phyloP scores from a whole-genome alignment of 352 stramenopile genomes.

The Globisporangium okanoganense region DNA sequence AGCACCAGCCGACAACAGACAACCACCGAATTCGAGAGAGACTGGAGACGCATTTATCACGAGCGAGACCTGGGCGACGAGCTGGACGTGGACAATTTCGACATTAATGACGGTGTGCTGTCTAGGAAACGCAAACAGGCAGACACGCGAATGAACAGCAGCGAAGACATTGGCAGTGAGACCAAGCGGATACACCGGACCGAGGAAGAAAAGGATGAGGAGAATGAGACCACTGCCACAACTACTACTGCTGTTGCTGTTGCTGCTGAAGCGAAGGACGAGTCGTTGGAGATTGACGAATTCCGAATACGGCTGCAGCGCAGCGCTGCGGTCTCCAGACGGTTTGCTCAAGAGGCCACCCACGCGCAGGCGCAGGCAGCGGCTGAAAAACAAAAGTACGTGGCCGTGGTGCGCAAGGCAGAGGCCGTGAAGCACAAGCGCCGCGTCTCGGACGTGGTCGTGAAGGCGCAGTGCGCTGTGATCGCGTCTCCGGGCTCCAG shows the following conservation, averaged over 20 bases:
- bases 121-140: constrained; percentile 11
- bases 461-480: constrained; percentile 52
- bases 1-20: constrained; percentile 4
- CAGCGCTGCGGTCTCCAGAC: constrained; percentile 39
- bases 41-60: not conserved
- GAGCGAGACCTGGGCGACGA: constrained; percentile 4
- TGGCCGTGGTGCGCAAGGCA: constrained; percentile 30
- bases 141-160: constrained; percentile 19
- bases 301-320: constrained; percentile 70
- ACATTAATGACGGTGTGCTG: not conserved
- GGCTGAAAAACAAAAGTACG: constrained; percentile 46
- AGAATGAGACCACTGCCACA: not conserved
- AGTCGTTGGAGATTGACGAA: constrained; percentile 29
- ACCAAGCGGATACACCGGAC: constrained; percentile 18
- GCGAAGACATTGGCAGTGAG: constrained; percentile 12
- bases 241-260: not conserved
- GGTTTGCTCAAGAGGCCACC: constrained; percentile 32
- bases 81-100: not conserved
- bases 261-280: not conserved
- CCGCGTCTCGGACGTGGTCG: constrained; percentile 51
- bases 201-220: constrained; percentile 10
- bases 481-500: constrained; percentile 33
- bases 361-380: constrained; percentile 28
- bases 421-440: constrained; percentile 55
- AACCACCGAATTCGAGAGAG: not conserved